These are phyloP conservation scores for Prunus mira DNA, from an alignment of 306 rosid genomes.

Conservation along the genomic window DNA sequence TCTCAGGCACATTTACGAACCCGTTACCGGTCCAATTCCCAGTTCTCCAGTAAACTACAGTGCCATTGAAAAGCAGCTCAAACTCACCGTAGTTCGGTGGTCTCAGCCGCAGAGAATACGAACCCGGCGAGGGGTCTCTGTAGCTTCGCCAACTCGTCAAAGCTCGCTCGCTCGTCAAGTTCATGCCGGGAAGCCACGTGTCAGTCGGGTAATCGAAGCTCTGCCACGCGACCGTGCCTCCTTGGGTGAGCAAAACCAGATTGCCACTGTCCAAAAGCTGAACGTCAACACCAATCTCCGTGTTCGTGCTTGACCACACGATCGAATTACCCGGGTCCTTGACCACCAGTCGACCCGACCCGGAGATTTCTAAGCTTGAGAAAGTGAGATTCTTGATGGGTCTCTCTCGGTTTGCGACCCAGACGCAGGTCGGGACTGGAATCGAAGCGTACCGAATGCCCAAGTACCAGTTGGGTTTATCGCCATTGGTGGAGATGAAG, in stretches of 20 bases:
- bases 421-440: constrained; percentile 41
- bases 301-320: constrained; percentile 46
- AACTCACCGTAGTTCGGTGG: constrained; percentile 56
- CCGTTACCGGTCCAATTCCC: constrained; percentile 59
- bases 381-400: constrained; percentile 23
- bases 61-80: constrained; percentile 51
- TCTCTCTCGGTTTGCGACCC: constrained; percentile 69
- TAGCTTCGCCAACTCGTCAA: constrained; percentile 50
- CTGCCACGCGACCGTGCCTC: constrained; percentile 55
- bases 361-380: constrained; percentile 37
- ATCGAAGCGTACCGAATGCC: constrained; percentile 48
- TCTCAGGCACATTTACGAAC: constrained; percentile 58
- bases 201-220: constrained; percentile 80
- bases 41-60: constrained; percentile 57
- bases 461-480: constrained; percentile 34
- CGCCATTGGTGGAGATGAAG: constrained; percentile 34
- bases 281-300: background rate
- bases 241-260: constrained; percentile 29
- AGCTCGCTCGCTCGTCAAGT: constrained; percentile 41
- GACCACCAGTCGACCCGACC: constrained; percentile 41
- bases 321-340: constrained; percentile 31
- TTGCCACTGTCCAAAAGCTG: constrained; percentile 54
- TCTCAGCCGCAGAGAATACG: constrained; percentile 52
- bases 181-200: constrained; percentile 83
- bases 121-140: constrained; percentile 60